Percentiles rank a stretch among this genome's conserved stretches.
Evolutionary conservation across 2,329 filamentous ascomycete species (phyloP).

Genomic region (Zelopaecilomyces penicillatus): DNA sequence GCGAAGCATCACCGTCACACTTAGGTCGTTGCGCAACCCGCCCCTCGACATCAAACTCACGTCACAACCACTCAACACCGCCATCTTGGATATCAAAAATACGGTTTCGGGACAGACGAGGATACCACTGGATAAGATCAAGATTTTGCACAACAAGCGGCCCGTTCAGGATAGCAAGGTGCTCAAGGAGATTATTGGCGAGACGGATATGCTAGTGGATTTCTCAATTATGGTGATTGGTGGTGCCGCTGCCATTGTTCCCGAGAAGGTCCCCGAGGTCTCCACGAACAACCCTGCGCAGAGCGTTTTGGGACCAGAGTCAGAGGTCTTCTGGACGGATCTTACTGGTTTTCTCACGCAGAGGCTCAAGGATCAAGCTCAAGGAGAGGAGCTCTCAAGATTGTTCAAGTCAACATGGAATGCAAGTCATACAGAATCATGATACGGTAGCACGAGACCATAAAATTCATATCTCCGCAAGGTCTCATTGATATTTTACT

Average conservation of each 20-base stretch:
- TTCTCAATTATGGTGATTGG: slow-evolving; percentile 85
- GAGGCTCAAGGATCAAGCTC: slow-evolving; percentile 62
- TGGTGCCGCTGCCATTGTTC: slow-evolving; percentile 44
- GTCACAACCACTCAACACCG: slow-evolving; percentile 57
- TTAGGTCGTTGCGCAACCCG: slow-evolving; percentile 73
- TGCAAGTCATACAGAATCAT: slow-evolving; percentile 28
- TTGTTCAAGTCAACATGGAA: slow-evolving; percentile 69
- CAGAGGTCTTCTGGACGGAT: slow-evolving; percentile 78
- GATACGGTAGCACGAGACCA: slow-evolving; percentile 1
- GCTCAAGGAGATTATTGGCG: slow-evolving; percentile 61
- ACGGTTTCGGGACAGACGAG: slow-evolving; percentile 55
- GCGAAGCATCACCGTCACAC: slow-evolving; percentile 46
- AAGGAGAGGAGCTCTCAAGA: slow-evolving; percentile 54
- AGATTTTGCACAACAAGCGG: slow-evolving; percentile 80
- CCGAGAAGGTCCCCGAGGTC: slow-evolving; percentile 23
- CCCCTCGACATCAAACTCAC: slow-evolving; percentile 59
- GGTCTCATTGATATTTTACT: too few species aligned
- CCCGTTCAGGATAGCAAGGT: slow-evolving; percentile 71
- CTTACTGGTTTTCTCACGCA: slow-evolving; percentile 72
- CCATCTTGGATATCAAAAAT: slow-evolving; percentile 70
- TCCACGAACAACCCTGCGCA: background rate
- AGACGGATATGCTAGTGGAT: slow-evolving; percentile 48
- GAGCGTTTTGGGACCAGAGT: slow-evolving; percentile 51
- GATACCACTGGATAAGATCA: slow-evolving; percentile 69
- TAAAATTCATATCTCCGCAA: too few species aligned